A percentile compares a stretch with the other conserved stretches of the same genome.
These are phyloP conservation scores for Zygosaccharomyces gambellarensis DNA, from an alignment of 805 yeast species.

Conservation along the genomic window DNA sequence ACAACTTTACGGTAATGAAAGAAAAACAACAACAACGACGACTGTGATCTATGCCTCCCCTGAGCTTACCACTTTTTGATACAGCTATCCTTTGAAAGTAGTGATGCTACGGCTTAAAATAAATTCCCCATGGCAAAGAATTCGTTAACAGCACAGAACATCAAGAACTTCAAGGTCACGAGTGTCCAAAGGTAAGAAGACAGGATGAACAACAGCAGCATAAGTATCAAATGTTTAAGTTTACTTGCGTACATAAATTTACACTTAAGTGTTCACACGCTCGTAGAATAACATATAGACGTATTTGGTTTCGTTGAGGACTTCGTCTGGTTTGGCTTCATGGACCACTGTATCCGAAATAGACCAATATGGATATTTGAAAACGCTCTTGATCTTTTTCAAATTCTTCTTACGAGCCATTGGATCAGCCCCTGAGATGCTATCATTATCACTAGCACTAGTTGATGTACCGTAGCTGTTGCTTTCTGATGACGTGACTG, in stretches of 20 bases:
- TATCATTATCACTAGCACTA: constrained; percentile 20
- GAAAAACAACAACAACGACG: too few relatives aligned
- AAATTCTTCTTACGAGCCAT: constrained; percentile 33
- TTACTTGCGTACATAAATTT: background rate
- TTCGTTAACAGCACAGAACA: background rate
- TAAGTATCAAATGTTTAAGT: background rate
- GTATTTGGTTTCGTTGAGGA: constrained; percentile 64
- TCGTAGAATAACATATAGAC: constrained; percentile 87
- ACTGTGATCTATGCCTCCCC: too few relatives aligned
- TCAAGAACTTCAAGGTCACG: background rate
- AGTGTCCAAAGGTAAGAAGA: background rate
- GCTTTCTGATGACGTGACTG: constrained; percentile 10
- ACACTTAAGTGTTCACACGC: constrained; percentile 28
- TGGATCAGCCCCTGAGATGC: constrained; percentile 12
- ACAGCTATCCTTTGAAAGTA: background rate
- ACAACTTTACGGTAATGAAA: background rate
- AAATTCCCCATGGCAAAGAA: constrained; percentile 1
- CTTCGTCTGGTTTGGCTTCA: constrained; percentile 55
- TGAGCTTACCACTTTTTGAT: background rate
- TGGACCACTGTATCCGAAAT: constrained; percentile 70
- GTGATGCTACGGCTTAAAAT: background rate
- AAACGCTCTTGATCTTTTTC: constrained; percentile 52
- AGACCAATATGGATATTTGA: constrained; percentile 72
- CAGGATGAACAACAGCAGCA: background rate
- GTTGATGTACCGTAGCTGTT: constrained; percentile 13